Evolutionary conservation across 2,329 filamentous ascomycete species (phyloP), one percentile per base, ranked within the genome.

Genomic region (Xylaria digitata): DNA sequence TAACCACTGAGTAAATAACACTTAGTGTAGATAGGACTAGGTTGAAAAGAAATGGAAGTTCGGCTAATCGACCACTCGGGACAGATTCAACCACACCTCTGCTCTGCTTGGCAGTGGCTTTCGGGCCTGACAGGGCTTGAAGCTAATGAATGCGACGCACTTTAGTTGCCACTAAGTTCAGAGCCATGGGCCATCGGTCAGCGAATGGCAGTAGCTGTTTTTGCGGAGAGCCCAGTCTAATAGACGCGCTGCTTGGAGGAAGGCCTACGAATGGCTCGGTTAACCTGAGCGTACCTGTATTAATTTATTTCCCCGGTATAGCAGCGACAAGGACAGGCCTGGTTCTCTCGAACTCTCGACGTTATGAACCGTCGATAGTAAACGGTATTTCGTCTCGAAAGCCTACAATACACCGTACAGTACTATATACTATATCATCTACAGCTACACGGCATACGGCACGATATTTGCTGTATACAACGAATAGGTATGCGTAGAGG

Each of bases 51-150:
- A 55, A 59, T 52, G 32, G 34, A 37, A 42, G 32, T 43, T 65
- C 66, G 63, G 66, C 63, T 68, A 66, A 56, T 52, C 26, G 26
- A 56, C 62, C 63, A 62, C 40, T 68, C 30, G 30, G 58, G 21
- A 32, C 45, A 26, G 32, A 21, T 40, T 58, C 62, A 26, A 53
- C 53, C 42, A 68, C 49, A 50, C 61, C 54, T 37, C 23, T 42
- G 17, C 30, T 66, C 34, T 11, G 34, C 34, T 26, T 26, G 30
- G 49, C n/a, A 34, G 15, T 59, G 32, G 8, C 34, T 11, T 4
- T 37, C 34, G 34, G 34, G 11, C 57, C 9, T 32, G 57, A 52
- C 48, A 40, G 32, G 46, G 8, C 46, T 30, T 23, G 19, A 42
- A 37, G 30, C 57, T 52, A 61, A 54, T n/a, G 37, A 43, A 30